These are phyloP conservation scores for Lactuca saligna DNA, from an alignment of 129 eudicot species.

Conservation along the genomic window DNA sequence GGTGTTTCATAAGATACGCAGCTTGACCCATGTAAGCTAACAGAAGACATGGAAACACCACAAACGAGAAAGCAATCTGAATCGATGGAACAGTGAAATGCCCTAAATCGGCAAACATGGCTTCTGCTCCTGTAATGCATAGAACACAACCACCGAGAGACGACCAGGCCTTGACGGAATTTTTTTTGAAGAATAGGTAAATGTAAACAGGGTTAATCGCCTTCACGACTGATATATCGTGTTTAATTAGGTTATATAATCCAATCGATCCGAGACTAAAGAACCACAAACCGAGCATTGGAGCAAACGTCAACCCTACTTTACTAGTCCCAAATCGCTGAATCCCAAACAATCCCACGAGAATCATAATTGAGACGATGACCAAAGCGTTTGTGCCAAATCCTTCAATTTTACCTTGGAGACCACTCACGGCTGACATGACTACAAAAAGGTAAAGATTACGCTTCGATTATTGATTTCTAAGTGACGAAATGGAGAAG, in stretches of 20 bases:
- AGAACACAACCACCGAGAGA: slow-evolving; percentile 98
- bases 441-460: slow-evolving; percentile 38
- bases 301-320: slow-evolving; percentile 91
- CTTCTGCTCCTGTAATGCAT: slow-evolving; percentile 99
- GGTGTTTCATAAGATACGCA: slow-evolving; percentile 72
- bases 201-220: slow-evolving; percentile 83
- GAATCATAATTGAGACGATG: slow-evolving; percentile 65
- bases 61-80: slow-evolving; percentile 88
- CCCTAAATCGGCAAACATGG: slow-evolving; percentile 98
- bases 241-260: slow-evolving; percentile 63
- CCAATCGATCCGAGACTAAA: slow-evolving; percentile 86
- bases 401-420: slow-evolving; percentile 78
- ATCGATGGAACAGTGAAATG: slow-evolving; percentile 93
- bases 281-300: slow-evolving; percentile 93
- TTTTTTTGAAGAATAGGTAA: slow-evolving; percentile 76
- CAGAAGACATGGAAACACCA: slow-evolving; percentile 97
- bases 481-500: neutral
- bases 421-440: slow-evolving; percentile 97
- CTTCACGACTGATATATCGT: slow-evolving; percentile 57
- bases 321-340: slow-evolving; percentile 93
- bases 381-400: slow-evolving; percentile 92
- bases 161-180: slow-evolving; percentile 73
- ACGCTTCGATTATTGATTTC: neutral
- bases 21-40: slow-evolving; percentile 99
- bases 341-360: slow-evolving; percentile 76